These are phyloP conservation scores for Adansonia grandidieri DNA, from an alignment of 441 rosid species.

Conservation along the genomic window DNA sequence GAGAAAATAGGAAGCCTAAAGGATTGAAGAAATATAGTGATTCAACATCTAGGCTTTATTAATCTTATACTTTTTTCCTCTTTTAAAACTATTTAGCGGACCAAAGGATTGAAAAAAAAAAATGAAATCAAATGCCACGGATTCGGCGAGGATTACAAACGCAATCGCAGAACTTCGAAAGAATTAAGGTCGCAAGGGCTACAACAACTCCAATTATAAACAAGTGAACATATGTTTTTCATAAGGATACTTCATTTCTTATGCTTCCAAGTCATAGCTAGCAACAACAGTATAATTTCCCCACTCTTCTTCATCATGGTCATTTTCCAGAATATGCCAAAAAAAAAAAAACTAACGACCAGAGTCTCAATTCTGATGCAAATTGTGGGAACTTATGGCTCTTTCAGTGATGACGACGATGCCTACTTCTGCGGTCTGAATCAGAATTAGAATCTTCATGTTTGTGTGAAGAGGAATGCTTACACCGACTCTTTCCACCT, in stretches of 20 bases:
- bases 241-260: not conserved
- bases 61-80: too few species aligned
- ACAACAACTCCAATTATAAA: not conserved
- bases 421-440: constrained; percentile 22
- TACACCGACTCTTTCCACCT: constrained; percentile 19
- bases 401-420: constrained; percentile 1
- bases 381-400: not conserved
- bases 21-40: too few species aligned
- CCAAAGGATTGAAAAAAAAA: too few species aligned
- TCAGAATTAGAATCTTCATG: not conserved
- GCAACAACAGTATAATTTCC: not conserved
- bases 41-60: too few species aligned
- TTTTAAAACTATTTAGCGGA: too few species aligned
- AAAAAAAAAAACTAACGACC: not conserved
- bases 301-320: not conserved
- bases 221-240: not conserved
- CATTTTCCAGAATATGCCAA: not conserved
- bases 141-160: too few species aligned
- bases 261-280: constrained; percentile 3
- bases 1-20: too few species aligned
- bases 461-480: constrained; percentile 7
- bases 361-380: not conserved
- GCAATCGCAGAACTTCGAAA: too few species aligned
- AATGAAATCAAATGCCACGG: too few species aligned
- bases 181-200: too few species aligned